phyloP scores from a whole-genome alignment of 2,329 filamentous ascomycete species.

The Aspergillus ruber region DNA sequence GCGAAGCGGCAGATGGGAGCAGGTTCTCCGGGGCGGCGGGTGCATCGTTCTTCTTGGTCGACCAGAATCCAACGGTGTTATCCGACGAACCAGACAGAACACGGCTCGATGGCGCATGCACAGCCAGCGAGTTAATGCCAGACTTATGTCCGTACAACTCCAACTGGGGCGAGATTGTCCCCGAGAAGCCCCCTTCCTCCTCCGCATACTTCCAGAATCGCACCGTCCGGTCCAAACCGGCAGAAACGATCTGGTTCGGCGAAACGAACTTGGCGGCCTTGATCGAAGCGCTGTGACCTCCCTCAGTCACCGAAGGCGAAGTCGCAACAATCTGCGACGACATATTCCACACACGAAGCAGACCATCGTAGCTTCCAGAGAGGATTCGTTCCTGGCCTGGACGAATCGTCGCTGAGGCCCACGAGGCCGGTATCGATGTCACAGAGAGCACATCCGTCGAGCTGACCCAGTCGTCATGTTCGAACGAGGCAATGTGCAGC shows the following conservation, averaged over 20 bases:
- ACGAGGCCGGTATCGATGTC: conserved; percentile 55
- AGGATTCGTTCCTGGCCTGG: conserved; percentile 65
- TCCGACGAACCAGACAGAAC: conserved; percentile 83
- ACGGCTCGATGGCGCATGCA: conserved; percentile 65
- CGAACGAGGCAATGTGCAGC: conserved; percentile 80
- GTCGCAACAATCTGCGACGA: conserved; percentile 79
- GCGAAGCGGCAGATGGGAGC: conserved; percentile 59
- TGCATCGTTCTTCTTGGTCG: conserved; percentile 66
- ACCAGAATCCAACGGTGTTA: conserved; percentile 82
- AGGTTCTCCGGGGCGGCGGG: conserved; percentile 65
- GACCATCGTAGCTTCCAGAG: conserved; percentile 89
- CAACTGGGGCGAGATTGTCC: conserved; percentile 62
- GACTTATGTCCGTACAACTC: conserved; percentile 79
- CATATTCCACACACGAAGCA: conserved; percentile 82
- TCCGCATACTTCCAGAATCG: conserved; percentile 86
- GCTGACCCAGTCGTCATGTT: conserved; percentile 97
- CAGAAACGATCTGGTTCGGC: conserved; percentile 70
- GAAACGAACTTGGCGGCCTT: conserved; percentile 82
- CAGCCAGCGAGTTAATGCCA: conserved; percentile 66
- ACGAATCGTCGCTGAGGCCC: conserved; percentile 45
- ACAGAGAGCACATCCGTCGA: conserved; percentile 72
- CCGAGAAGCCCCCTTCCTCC: conserved; percentile 53
- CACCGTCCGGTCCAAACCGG: conserved; percentile 76
- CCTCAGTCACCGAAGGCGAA: conserved; percentile 58
- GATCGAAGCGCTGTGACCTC: conserved; percentile 69